A percentile compares a stretch with the other conserved stretches of the same genome.
Evolutionary conservation across 164 flowering plant genomes (phyloP).

Genomic region (Tetrastigma voinierianum): DNA sequence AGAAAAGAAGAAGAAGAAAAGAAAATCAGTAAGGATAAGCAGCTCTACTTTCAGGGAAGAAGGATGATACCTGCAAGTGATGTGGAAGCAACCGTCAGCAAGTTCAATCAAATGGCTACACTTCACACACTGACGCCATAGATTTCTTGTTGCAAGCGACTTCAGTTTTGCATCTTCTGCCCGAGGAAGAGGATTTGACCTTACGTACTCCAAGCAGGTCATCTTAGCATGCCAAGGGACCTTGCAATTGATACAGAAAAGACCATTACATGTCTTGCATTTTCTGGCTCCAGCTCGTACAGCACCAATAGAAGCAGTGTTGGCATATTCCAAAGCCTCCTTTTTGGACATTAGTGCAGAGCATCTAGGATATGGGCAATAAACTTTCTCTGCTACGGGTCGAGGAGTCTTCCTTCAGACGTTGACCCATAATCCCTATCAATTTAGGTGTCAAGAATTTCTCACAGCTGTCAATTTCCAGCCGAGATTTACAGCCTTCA

Average conservation of each 20-base stretch:
- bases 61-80: conserved; percentile 66
- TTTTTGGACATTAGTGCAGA: conserved; percentile 73
- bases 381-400: conserved; percentile 67
- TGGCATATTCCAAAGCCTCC: conserved; percentile 36
- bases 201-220: conserved; percentile 48
- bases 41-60: not conserved
- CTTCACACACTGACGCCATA: conserved; percentile 79
- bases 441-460: conserved; percentile 58
- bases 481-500: conserved; percentile 57
- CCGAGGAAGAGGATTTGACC: conserved; percentile 28
- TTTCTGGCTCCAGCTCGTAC: conserved; percentile 37
- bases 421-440: conserved; percentile 52
- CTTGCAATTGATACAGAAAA: conserved; percentile 69
- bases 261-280: conserved; percentile 59
- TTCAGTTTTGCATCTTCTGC: conserved; percentile 60
- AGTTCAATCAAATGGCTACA: conserved; percentile 90
- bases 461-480: conserved; percentile 53
- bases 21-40: not conserved
- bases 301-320: conserved; percentile 12
- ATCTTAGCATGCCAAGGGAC: conserved; percentile 75
- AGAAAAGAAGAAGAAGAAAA: too few species aligned
- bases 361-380: conserved; percentile 86
- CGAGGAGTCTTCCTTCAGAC: conserved; percentile 58
- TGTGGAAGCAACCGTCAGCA: conserved; percentile 79
- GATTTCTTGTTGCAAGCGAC: conserved; percentile 49